Evolutionary conservation across 768 basidiomycete species (phyloP).

Genomic region (Pholiota molesta): DNA sequence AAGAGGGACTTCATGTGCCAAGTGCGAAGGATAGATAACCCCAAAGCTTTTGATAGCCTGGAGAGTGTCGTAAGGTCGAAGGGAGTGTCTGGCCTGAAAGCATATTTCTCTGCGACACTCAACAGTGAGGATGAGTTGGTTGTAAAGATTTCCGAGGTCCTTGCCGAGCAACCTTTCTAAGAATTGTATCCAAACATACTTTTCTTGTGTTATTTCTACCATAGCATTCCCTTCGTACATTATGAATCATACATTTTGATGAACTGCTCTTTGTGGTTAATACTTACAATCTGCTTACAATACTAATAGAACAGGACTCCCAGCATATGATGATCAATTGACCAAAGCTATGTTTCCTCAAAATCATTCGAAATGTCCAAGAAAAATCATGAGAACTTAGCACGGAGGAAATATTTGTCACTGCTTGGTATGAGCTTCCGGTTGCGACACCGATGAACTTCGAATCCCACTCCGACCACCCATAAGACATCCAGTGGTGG

Average conservation of each 20-base stretch:
- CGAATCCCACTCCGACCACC: not conserved
- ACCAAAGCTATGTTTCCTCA: too few species aligned
- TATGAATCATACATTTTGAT: not conserved
- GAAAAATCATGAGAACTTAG: too few species aligned
- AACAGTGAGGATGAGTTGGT: constrained; percentile 47
- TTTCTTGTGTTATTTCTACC: too few species aligned
- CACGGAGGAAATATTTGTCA: not conserved
- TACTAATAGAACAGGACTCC: too few species aligned
- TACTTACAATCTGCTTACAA: too few species aligned
- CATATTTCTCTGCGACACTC: constrained; percentile 58
- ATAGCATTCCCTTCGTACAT: too few species aligned
- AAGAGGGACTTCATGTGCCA: constrained; percentile 56
- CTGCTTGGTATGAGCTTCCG: not conserved
- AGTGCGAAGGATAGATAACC: constrained; percentile 34
- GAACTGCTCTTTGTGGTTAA: not conserved
- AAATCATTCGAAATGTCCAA: too few species aligned
- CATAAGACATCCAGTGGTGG: not conserved
- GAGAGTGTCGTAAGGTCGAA: constrained; percentile 39
- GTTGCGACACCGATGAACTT: not conserved
- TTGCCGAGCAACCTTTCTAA: constrained; percentile 61
- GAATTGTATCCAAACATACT: not conserved
- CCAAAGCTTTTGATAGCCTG: constrained; percentile 43
- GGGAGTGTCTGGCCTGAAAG: constrained; percentile 48
- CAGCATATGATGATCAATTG: too few species aligned
- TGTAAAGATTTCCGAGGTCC: constrained; percentile 51